Percentiles rank a stretch among this genome's conserved stretches.
Conservation (phyloP, 2,329 filamentous ascomycete species). For the Aspergillus jensenii region DNA sequence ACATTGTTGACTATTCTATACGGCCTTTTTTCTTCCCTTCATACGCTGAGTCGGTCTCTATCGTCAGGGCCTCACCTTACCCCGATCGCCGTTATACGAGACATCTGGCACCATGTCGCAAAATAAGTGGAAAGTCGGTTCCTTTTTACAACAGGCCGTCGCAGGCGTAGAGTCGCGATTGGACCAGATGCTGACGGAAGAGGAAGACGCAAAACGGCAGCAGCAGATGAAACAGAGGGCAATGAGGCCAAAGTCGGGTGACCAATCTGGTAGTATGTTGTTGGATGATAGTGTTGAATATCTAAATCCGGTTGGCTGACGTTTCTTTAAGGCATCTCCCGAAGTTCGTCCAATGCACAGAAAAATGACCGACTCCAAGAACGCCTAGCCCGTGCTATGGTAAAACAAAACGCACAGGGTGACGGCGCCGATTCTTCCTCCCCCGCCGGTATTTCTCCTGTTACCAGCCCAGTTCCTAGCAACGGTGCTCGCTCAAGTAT, state of each 20-base stretch:
- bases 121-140: constrained; percentile 64
- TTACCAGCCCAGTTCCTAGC: constrained; percentile 51
- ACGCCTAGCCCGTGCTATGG: constrained; percentile 82
- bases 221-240: constrained; percentile 25
- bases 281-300: neutral
- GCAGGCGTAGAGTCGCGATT: constrained; percentile 90
- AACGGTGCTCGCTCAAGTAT: constrained; percentile 42
- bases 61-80: neutral
- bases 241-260: constrained; percentile 36
- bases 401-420: constrained; percentile 62
- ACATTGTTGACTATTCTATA: neutral
- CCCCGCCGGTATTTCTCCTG: constrained; percentile 52
- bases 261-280: constrained; percentile 38
- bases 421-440: constrained; percentile 48
- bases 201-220: constrained; percentile 41
- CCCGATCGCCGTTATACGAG: neutral
- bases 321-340: constrained; percentile 50
- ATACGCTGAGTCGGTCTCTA: neutral
- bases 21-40: neutral
- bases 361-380: constrained; percentile 85
- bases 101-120: constrained; percentile 31
- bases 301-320: constrained; percentile 23
- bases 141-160: constrained; percentile 83
- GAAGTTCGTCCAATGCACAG: constrained; percentile 64
- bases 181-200: constrained; percentile 86